A percentile compares a stretch with the other conserved stretches of the same genome.
Conservation (phyloP, 2,329 filamentous ascomycete genomes). For the Diplocarpon rosae region DNA sequence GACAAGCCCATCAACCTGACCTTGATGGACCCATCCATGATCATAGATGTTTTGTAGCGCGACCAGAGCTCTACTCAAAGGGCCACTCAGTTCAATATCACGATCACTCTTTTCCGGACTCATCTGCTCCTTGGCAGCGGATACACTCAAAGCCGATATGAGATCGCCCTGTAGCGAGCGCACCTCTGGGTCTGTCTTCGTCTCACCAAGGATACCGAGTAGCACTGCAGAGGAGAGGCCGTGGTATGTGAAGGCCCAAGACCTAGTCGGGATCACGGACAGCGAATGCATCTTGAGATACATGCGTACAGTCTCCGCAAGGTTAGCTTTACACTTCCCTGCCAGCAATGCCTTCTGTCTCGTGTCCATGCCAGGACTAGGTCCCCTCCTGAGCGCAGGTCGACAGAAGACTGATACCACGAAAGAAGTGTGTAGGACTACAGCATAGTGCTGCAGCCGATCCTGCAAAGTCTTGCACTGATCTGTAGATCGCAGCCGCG, state of each 20-base stretch:
- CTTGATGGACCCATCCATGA: slow-evolving; percentile 40
- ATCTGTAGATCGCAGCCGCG: slow-evolving; percentile 46
- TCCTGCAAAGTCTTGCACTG: slow-evolving; percentile 53
- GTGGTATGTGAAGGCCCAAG: slow-evolving; percentile 59
- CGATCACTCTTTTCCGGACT: slow-evolving; percentile 17
- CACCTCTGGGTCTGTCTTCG: slow-evolving; percentile 51
- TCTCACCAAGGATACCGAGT: slow-evolving; percentile 51
- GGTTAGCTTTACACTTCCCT: slow-evolving; percentile 48
- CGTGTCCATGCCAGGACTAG: slow-evolving; percentile 35
- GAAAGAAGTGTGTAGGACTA: slow-evolving; percentile 54
- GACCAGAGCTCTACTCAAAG: slow-evolving; percentile 47
- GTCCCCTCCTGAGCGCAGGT: slow-evolving; percentile 44
- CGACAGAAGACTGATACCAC: slow-evolving; percentile 55
- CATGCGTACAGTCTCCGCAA: slow-evolving; percentile 57
- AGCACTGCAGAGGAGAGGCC: slow-evolving; percentile 54
- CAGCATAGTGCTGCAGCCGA: slow-evolving; percentile 51
- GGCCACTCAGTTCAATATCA: slow-evolving; percentile 33
- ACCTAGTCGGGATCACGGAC: slow-evolving; percentile 53
- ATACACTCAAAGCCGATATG: slow-evolving; percentile 51
- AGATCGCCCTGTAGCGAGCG: slow-evolving; percentile 52
- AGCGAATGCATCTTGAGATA: slow-evolving; percentile 59
- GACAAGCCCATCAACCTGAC: slow-evolving; percentile 30
- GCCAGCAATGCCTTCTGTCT: slow-evolving; percentile 44
- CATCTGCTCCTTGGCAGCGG: slow-evolving; percentile 46
- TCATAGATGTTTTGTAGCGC: slow-evolving; percentile 57